phyloP scores from a whole-genome alignment of 164 flowering plant species.

The Hamamelis virginiana region DNA sequence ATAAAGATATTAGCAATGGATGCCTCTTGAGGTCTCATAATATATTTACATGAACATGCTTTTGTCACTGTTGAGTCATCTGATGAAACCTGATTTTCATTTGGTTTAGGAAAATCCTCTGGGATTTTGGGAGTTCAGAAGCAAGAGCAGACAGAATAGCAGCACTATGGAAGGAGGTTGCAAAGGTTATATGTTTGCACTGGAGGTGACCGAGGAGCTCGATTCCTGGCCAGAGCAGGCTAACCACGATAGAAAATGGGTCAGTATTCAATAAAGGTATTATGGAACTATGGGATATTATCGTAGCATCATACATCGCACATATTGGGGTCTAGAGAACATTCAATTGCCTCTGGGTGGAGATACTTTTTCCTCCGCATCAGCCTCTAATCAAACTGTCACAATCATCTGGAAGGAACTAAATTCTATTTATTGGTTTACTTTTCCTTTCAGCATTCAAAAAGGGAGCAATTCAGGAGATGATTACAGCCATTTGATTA shows the following conservation, averaged over 20 bases:
- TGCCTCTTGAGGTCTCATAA: neutral
- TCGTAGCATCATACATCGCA: neutral
- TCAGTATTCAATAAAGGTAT: constrained; percentile 4
- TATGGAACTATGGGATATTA: neutral
- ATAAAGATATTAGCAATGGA: neutral
- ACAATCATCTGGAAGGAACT: neutral
- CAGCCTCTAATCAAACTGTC: neutral
- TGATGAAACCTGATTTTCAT: neutral
- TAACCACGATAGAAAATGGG: constrained; percentile 28
- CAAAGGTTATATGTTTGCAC: constrained; percentile 33
- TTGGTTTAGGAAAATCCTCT: constrained; percentile 16
- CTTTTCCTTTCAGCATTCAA: neutral
- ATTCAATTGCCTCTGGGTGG: neutral
- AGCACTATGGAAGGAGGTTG: constrained; percentile 30
- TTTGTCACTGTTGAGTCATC: neutral
- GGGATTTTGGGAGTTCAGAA: constrained; percentile 37
- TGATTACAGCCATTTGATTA: neutral
- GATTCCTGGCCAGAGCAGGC: constrained; percentile 33
- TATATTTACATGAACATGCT: neutral
- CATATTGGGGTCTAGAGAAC: neutral
- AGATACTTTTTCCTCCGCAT: neutral
- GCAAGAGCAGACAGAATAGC: constrained; percentile 27
- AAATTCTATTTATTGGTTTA: neutral
- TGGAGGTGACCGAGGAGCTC: constrained; percentile 37
- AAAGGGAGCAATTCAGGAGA: neutral